Evolutionary conservation across 164 flowering plant genomes (phyloP), one percentile per base, ranked within the genome.

Genomic region (Nelumbo lutea): DNA sequence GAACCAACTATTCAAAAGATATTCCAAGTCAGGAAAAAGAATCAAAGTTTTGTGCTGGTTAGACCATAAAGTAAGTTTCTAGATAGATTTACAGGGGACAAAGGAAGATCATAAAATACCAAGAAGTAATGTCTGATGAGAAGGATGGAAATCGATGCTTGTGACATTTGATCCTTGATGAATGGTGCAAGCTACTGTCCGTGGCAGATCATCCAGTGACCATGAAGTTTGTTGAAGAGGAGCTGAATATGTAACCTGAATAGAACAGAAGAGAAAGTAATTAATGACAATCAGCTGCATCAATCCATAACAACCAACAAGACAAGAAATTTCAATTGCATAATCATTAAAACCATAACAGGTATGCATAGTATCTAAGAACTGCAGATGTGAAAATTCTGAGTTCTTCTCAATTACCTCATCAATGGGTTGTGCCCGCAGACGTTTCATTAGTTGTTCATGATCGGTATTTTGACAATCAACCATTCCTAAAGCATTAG

Each of bases 111-210:
- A 27, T 27, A 27, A 27, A 27, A 65, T 83, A 87, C 98, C 96
- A 68, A 94, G 85, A 77, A 94, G 89, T 67, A 87, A 64, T 13
- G 88, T 85, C 3, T 82, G 88, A 46, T 84, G 93, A 63, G 88
- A 77, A 68, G 98, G 98, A 81, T 91, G 93, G 69, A 91, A 94
- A 77, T 94, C 98, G 88, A 94, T 81, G 96, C 95, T 91, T 48
- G 81, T 85, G 63, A 90, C 91, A 69, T 79, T 42, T 48, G 93
- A 85, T 67, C 97, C 97, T 66, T 88, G 97, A 77, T 80, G 84
- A 74, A 90, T 59, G 60, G 83, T 77, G 62, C 88, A 74, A 68
- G 85, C 90, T 53, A 91, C 90, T 13, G 78, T 82, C 72, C 84
- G 85, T 9, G 98, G 96, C 77, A 94, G 78, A 78, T 91, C 96